Evolutionary conservation across 2,329 filamentous ascomycete species (phyloP).

Genomic region (Fusarium oligoseptatum): DNA sequence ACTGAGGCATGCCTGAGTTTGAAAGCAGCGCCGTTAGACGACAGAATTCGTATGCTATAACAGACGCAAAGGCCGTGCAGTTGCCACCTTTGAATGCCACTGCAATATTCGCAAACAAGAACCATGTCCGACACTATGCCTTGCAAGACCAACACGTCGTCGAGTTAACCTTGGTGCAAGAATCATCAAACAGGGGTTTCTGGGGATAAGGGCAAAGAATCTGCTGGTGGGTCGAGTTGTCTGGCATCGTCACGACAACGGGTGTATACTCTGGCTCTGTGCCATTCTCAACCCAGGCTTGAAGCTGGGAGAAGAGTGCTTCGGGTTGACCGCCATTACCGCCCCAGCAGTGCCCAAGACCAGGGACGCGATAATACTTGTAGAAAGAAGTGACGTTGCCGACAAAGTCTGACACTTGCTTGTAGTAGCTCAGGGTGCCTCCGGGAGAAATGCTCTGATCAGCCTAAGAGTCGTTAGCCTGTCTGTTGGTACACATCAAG

Average conservation of each 20-base stretch:
- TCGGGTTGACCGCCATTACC: slow-evolving; percentile 8
- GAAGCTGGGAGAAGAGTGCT: slow-evolving; percentile 10
- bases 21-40: no score
- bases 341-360: slow-evolving; percentile 18
- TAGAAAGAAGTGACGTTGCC: slow-evolving; percentile 1
- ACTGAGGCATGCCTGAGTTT: no score
- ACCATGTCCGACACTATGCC: neutral
- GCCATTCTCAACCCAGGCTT: slow-evolving; percentile 26
- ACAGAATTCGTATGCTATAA: neutral
- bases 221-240: slow-evolving; percentile 8
- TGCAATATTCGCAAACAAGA: neutral
- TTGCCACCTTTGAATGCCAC: neutral
- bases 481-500: no score
- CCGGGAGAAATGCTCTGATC: slow-evolving; percentile 9
- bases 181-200: slow-evolving; percentile 1
- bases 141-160: slow-evolving; percentile 5
- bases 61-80: neutral
- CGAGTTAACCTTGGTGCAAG: neutral
- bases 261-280: slow-evolving; percentile 14
- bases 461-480: slow-evolving; percentile 1
- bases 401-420: neutral
- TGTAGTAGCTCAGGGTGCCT: slow-evolving; percentile 7
- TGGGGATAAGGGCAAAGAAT: slow-evolving; percentile 22
- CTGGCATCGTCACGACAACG: neutral
- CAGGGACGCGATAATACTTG: slow-evolving; percentile 21